Conservation (phyloP, 257 asterid genomes). For the Catharanthus roseus region DNA sequence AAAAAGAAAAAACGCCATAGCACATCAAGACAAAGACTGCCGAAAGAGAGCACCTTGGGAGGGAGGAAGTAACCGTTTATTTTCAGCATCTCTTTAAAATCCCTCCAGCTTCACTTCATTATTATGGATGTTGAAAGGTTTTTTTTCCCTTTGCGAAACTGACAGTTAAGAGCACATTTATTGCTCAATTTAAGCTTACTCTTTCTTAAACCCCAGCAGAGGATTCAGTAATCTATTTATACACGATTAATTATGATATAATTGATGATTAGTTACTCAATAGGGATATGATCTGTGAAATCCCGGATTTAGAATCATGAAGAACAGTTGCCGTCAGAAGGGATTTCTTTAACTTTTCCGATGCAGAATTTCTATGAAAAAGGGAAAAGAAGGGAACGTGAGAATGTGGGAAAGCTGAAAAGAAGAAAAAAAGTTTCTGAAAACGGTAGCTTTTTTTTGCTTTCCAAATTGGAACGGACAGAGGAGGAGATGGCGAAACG, state of each 20-base stretch:
- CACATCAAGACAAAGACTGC: background rate
- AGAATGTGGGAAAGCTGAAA: background rate
- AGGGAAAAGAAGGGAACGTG: background rate
- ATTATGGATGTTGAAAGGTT: background rate
- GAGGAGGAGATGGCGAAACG: conserved; percentile 8
- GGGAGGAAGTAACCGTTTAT: background rate
- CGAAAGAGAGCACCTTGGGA: too few relatives aligned
- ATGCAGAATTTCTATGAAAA: background rate
- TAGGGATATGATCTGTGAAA: background rate
- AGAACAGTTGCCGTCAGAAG: background rate
- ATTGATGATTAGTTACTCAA: background rate
- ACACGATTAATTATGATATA: too few relatives aligned
- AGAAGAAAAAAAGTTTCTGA: conserved; percentile 1
- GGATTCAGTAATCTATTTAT: too few relatives aligned
- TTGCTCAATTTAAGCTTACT: background rate
- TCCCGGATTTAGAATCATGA: background rate
- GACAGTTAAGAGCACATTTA: background rate
- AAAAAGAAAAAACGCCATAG: too few relatives aligned
- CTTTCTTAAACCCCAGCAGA: too few relatives aligned
- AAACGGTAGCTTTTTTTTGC: background rate
- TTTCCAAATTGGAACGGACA: background rate
- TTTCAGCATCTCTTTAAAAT: background rate
- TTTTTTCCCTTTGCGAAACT: background rate
- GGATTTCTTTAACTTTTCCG: background rate
- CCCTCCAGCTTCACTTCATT: background rate